Evolutionary conservation across 305 asterid species (phyloP).

Genomic region (Fraxinus paxiana): DNA sequence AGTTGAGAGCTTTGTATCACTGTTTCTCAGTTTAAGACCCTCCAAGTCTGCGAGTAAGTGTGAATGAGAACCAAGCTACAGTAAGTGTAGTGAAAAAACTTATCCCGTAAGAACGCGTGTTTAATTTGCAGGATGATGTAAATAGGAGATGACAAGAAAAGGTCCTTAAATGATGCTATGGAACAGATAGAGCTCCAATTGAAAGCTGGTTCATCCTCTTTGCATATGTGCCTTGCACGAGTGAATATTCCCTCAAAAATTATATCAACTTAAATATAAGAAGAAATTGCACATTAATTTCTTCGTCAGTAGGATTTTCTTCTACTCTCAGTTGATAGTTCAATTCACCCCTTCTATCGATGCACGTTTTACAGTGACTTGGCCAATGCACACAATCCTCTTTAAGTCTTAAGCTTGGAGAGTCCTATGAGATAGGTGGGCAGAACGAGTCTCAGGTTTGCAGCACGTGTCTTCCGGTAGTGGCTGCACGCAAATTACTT

Average conservation of each 20-base stretch:
- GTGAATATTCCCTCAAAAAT: not conserved
- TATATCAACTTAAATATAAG: not conserved
- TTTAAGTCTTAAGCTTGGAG: conserved; percentile 88
- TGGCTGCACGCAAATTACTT: conserved; percentile 61
- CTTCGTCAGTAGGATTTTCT: not conserved
- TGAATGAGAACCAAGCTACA: not conserved
- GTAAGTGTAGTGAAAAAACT: not conserved
- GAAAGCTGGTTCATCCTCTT: not conserved
- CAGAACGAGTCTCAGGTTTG: conserved; percentile 79
- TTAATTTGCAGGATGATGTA: not conserved
- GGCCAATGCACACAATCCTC: conserved; percentile 62
- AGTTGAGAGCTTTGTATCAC: not conserved
- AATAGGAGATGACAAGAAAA: not conserved
- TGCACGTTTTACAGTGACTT: conserved; percentile 65
- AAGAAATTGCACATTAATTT: not conserved
- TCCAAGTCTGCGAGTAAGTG: not conserved
- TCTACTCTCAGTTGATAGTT: not conserved
- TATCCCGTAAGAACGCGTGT: not conserved
- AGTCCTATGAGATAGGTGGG: conserved; percentile 83
- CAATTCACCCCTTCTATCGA: conserved; percentile 10
- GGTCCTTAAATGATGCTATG: not conserved
- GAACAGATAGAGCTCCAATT: not conserved
- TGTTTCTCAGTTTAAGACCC: not conserved
- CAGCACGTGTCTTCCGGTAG: conserved; percentile 54
- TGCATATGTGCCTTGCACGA: not conserved